Percentiles rank a stretch among this genome's conserved stretches.
These are phyloP conservation scores for Corynespora cassiicola DNA, from an alignment of 2,329 filamentous ascomycete genomes.

Conservation along the genomic window DNA sequence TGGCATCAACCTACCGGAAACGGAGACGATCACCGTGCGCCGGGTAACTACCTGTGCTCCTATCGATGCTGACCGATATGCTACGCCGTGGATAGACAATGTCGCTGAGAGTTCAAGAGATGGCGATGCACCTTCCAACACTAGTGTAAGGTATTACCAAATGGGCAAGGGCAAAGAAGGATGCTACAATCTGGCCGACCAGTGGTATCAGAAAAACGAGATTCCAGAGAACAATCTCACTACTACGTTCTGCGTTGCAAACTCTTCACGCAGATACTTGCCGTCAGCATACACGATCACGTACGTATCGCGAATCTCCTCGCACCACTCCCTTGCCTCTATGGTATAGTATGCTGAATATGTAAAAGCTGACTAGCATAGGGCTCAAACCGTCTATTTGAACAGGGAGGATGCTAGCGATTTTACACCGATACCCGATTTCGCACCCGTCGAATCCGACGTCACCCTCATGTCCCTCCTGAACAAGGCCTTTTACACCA, in stretches of 20 bases:
- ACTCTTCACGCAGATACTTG: slow-evolving; percentile 20
- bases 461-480: slow-evolving; percentile 24
- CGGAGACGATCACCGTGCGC: slow-evolving; percentile 16
- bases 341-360: too few species aligned
- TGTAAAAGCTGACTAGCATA: too few species aligned
- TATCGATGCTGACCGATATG: slow-evolving; percentile 17
- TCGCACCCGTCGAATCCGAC: slow-evolving; percentile 20
- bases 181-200: too few species aligned
- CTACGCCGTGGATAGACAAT: slow-evolving; percentile 17
- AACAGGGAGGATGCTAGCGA: slow-evolving; percentile 21
- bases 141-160: slow-evolving; percentile 22
- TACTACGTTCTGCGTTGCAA: slow-evolving; percentile 23
- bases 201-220: too few species aligned
- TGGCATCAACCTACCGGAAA: slow-evolving; percentile 21
- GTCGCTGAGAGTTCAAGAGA: too few species aligned
- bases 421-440: slow-evolving; percentile 23
- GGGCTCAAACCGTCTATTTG: slow-evolving; percentile 14
- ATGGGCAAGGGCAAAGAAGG: slow-evolving; percentile 14
- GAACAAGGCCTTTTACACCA: slow-evolving; percentile 20
- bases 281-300: slow-evolving; percentile 17
- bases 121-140: slow-evolving; percentile 13
- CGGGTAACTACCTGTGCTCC: slow-evolving; percentile 27
- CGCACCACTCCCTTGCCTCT: too few species aligned
- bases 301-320: too few species aligned
- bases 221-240: slow-evolving; percentile 1